Evolutionary conservation across 176 grass and related monocot genomes (phyloP), one percentile per base, ranked within the genome.

Genomic region (Phoenix roebelenii): DNA sequence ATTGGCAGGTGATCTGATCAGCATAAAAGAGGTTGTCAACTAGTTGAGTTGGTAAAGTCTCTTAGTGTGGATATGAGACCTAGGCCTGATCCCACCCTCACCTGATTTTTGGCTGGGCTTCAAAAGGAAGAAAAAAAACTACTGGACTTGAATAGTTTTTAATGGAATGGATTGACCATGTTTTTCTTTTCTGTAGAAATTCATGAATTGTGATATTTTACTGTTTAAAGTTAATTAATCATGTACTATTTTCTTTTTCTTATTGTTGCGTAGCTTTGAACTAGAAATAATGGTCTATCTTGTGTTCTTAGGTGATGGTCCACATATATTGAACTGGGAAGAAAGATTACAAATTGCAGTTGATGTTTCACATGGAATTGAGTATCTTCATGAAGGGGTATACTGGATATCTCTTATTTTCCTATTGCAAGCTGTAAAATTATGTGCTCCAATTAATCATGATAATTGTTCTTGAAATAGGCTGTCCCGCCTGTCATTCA

Each of bases 341-440:
- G 76, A 98, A 64, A 92, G 87, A 73, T 60, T 98, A 64, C 87
- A 98, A 65, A 98, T 98, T 70, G 84, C 93, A 58, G 70, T 66
- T 23, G 93, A 92, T 65, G 25, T 98, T 62, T 85, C 93, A 81
- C 84, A 89, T 68, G 93, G 93, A 54, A 88, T 98, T 52, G 93
- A 98, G 73, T 98, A 98, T 72, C 81, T 98, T 63, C 93, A 98
- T 71, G 93, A 98, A 83, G 93, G 93, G 88, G 93, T 98, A 92
- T 20, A 7, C 9, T 39, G 57, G 54, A 84, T 54, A 23, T 55
- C 10, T 51, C 35, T 44, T 12, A 16, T 63, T 57, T 58, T 79
- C 32, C 0, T 77, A 29, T 82, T 63, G 52, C 24, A 15, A 55
- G 7, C 17, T 57, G 18, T 59, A 30, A 30, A 72, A 48, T 71